phyloP scores from a whole-genome alignment of 306 rosid species.

The Chamaecrista fasciculata region DNA sequence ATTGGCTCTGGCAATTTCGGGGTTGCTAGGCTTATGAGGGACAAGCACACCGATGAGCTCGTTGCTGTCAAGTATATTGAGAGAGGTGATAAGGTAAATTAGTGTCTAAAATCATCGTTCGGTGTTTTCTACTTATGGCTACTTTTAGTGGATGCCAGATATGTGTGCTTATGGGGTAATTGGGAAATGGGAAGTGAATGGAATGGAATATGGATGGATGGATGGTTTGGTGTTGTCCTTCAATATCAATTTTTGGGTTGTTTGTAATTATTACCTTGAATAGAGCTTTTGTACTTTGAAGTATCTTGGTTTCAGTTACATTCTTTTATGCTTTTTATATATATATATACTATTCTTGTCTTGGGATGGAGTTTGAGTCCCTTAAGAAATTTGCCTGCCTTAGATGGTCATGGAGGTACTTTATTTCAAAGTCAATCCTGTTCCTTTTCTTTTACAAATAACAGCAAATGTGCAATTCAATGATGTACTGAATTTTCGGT shows the following conservation, averaged over 20 bases:
- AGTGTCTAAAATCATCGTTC: constrained; percentile 20
- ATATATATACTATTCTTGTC: background rate
- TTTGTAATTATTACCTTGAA: constrained; percentile 3
- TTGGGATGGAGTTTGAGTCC: background rate
- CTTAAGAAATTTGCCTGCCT: background rate
- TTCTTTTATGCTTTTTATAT: background rate
- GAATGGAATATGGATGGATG: no score
- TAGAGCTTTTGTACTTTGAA: background rate
- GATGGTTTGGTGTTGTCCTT: background rate
- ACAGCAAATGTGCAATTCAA: background rate
- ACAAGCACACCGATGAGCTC: constrained; percentile 79
- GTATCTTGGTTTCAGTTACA: background rate
- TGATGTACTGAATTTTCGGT: background rate
- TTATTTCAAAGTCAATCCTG: background rate
- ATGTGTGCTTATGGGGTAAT: constrained; percentile 8
- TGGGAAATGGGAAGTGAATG: no score
- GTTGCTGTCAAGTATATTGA: constrained; percentile 97
- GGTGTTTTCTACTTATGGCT: background rate
- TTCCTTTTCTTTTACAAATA: background rate
- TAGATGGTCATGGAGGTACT: background rate
- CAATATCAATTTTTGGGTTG: background rate
- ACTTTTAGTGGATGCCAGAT: background rate
- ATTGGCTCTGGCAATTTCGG: constrained; percentile 96
- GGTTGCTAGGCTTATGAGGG: constrained; percentile 92
- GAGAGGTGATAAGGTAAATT: constrained; percentile 91